Conservation (phyloP, 257 asterid genomes). For the Anisodus tanguticus region DNA sequence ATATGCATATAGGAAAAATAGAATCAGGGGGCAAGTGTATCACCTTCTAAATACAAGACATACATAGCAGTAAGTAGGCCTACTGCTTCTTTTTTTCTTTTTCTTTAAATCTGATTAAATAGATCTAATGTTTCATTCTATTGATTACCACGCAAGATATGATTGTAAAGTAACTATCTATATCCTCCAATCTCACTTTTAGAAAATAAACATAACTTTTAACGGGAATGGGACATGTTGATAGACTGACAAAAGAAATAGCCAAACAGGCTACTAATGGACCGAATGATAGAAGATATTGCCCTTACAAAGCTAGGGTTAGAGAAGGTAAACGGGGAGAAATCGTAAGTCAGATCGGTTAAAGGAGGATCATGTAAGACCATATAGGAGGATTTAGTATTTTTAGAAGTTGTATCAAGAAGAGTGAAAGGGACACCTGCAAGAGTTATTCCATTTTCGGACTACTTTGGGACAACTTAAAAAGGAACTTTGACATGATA, state of each 20-base stretch:
- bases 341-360: too few species aligned
- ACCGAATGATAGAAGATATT: too few species aligned
- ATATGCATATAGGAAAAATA: background rate
- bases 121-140: background rate
- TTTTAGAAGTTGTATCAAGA: background rate
- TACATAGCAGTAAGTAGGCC: background rate
- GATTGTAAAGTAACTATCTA: background rate
- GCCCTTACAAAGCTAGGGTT: too few species aligned
- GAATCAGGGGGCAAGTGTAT: background rate
- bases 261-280: too few species aligned
- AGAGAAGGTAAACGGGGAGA: too few species aligned
- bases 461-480: conserved; percentile 20
- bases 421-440: background rate
- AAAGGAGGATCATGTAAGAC: background rate
- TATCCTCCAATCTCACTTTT: background rate
- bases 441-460: background rate
- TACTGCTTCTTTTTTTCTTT: background rate
- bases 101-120: background rate
- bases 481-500: background rate
- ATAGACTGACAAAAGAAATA: too few species aligned
- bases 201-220: background rate
- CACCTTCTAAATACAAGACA: background rate
- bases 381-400: background rate
- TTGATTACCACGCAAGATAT: background rate
- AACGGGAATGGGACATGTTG: too few species aligned